Evolutionary conservation across 2,329 filamentous ascomycete species (phyloP), one percentile per base, ranked within the genome.

Genomic region (Arthrobotrys entomopaga): DNA sequence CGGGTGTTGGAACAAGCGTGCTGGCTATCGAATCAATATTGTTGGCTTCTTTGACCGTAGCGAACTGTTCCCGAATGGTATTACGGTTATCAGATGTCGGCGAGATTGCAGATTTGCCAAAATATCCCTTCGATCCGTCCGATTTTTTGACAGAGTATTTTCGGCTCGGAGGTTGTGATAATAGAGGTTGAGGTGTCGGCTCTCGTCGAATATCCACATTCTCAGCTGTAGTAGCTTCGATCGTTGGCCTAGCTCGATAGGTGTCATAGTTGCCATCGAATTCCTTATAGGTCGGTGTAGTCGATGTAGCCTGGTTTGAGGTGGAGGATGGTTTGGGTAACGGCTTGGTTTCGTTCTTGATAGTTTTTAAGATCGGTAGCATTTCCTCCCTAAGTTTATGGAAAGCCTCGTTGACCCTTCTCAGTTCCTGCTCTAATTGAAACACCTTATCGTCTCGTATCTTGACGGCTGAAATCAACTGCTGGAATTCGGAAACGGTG

Each of bases 321-420:
- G 16, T 50, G 40, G 65, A 65, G 11, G 77, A 74, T 13, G 72
- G 77, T 56, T 77, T 84, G 26, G 93, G 93, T 20, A 98, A 84
- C 40, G 94, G 94, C 80, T 97, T 92, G 77, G 93, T 91, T 78
- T 90, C 90, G 80, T 98, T 93, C 83, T 98, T 98, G 79, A 90
- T 91, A 79, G 97, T 88, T 76, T 93, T 91, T 79, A 97, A 88
- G 19, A 96, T 90, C 2, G 95, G 94, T 34, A 98, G 85, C 80
- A 97, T 88, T 80, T 99, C 95, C 81, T 98, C 94, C 66, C 95
- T 87, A 76, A 99, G 83, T 77, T 92, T 90, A 78, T 91, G 87
- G 81, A 96, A 97, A 80, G 98, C 93, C 46, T 97, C 92, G 11
- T 90, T 90, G 79, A 98, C 86, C 75, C 90, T 88, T 76, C 91